Base-by-base conservation (phyloP, 306 rosid species). In the Ormosia emarginata region DNA sequence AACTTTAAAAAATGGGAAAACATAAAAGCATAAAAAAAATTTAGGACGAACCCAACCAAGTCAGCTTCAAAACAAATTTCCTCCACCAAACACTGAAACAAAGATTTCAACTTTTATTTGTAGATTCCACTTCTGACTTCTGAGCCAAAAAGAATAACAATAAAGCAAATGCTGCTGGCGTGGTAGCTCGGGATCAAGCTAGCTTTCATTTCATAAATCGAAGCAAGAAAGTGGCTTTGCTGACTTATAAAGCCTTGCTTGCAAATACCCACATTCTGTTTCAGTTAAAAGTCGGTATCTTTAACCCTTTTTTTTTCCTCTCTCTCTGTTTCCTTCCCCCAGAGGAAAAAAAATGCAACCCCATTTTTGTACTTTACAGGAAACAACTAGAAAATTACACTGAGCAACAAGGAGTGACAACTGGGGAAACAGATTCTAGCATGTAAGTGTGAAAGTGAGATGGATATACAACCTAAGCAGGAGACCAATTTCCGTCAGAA, bases 261-360 rank as follows among this genome's bases (percentile, higher is more conserved):
- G 59, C 56, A 74, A 47, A 82, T 77, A 82, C 79, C 89, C 89
- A 81, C 86, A 84, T 87, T 87, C 67, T 62, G 85, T 81, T 89
- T 81, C 90, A 67, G 77, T 76, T 68, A 85, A 87, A 90, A 83
- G 94, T 89, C 72, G 84, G 90, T 82, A 67, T 87, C 83, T 78
- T 62, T 46, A 40, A 41, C 67, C 66, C 33, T 50, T 62, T 39
- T 81, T 61, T 56, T 32, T 8, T 14, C 10, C 14, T 29, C 29
- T 32, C 8, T 72, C 15, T 24, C 15, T 17, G 53, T 77, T 80
- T 75, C 83, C 77, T 83, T 64, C 49, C 46, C 64, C 67, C 36
- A 17, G 6, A 43, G 67, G 75, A 40, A 18, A 83, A 84, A 24
- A 50, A 18, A 71, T 3, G 33, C 2, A 33, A 57, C 74, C 67